Percentiles rank a stretch among this genome's conserved stretches.
These are phyloP conservation scores for Danielia oregonensis DNA, from an alignment of 805 yeast genomes.

Conservation along the genomic window DNA sequence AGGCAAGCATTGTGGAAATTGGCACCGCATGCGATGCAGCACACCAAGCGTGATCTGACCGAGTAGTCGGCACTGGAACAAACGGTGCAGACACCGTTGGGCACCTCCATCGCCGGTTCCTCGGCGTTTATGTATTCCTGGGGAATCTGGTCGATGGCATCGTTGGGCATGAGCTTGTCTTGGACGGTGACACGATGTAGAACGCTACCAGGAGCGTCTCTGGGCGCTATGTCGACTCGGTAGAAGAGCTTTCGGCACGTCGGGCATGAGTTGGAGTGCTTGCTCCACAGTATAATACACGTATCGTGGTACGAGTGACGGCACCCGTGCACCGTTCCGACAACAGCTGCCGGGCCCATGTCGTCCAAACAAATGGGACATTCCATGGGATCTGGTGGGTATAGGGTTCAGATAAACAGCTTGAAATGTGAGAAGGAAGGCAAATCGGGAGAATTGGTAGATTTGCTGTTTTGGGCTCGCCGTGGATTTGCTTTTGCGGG, in stretches of 20 bases:
- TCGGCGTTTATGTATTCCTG: constrained; percentile 28
- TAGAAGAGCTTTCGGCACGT: constrained; percentile 51
- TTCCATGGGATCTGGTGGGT: constrained; percentile 17
- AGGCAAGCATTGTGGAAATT: constrained; percentile 41
- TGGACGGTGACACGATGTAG: constrained; percentile 18
- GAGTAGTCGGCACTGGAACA: constrained; percentile 35
- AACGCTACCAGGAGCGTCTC: constrained; percentile 8
- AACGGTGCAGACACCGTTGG: constrained; percentile 26
- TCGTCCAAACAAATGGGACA: constrained; percentile 62
- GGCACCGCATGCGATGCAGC: constrained; percentile 35
- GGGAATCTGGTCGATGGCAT: constrained; percentile 37
- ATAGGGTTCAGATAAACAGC: too few relatives aligned
- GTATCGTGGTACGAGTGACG: constrained; percentile 52
- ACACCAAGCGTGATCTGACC: constrained; percentile 17
- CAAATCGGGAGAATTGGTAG: too few relatives aligned
- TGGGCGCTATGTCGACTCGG: constrained; percentile 29
- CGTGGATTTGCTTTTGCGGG: too few relatives aligned
- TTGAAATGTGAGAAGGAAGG: too few relatives aligned
- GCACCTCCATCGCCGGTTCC: constrained; percentile 1
- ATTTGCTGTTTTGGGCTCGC: too few relatives aligned
- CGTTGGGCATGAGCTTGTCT: constrained; percentile 31
- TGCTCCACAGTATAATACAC: constrained; percentile 58
- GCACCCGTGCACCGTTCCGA: constrained; percentile 37
- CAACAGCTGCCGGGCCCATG: constrained; percentile 8
- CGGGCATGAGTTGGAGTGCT: constrained; percentile 57